Base-by-base conservation (phyloP, 2,329 filamentous ascomycete genomes). In the Neonectria punicea region DNA sequence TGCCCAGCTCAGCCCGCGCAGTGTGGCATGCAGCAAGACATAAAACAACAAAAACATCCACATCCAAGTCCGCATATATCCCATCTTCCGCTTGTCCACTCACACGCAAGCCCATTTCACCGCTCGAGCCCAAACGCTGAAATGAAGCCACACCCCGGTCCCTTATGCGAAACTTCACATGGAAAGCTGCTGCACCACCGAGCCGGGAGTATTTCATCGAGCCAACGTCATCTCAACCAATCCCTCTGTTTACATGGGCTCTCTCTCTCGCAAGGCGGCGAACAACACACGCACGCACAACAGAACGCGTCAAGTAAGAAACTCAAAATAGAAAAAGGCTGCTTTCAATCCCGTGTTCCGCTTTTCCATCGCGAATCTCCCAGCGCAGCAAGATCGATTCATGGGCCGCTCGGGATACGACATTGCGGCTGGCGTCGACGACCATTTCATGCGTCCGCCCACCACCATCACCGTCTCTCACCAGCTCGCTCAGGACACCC, bases 91-190 rank as follows among this genome's bases (percentile, higher is more conserved):
- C 55, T 20, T 11, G 50, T 30, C 55, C 55, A 20, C 46, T 36
- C 20, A 25, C 49, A 44, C 39, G 18, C 41, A 50, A 63, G 55
- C 28, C 59, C 20, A 41, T 53, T 41, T 49, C 49, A 39, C 44
- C 49, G 61, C 61, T 49, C 54, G 54, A 56, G 61, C 55, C 55
- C 55, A 28, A 39, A 18, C 36, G n/a, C 55, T 55, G 47, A 64
- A 64, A 64, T 64, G 55, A 64, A 56, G 46, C 50, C 60, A 25
- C n/a, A 32, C 60, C 59, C 60, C 20, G 39, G 60, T 59, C 28
- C 47, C 36, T 63, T 56, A 59, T 59, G 61, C 56, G 44, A 64
- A 58, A 64, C 55, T 64, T 65, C 46, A 53, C 63, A 65, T 61
- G 58, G 53, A 54, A 54, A 47, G 30, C 47, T 57, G 36, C 32